Percentiles rank a stretch among this genome's conserved stretches.
Evolutionary conservation across 2,329 filamentous ascomycete genomes (phyloP).

Genomic region (Kalmusia sp.): DNA sequence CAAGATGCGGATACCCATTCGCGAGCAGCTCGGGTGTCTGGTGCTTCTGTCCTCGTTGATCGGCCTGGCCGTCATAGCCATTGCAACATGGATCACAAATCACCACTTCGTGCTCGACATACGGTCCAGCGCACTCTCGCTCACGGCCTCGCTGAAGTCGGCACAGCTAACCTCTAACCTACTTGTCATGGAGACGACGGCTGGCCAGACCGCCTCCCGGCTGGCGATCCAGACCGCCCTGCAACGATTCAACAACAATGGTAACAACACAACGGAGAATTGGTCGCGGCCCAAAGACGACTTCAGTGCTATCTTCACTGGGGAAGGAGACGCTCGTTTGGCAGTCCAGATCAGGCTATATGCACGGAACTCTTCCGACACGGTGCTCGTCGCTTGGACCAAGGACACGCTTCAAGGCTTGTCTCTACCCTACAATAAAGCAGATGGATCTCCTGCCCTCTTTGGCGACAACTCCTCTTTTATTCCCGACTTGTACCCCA

Average conservation of each 20-base stretch:
- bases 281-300: constrained; percentile 71
- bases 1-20: constrained; percentile 84
- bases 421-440: constrained; percentile 66
- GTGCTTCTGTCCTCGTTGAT: constrained; percentile 78
- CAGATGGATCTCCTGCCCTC: constrained; percentile 64
- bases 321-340: constrained; percentile 54
- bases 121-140: constrained; percentile 61
- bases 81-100: constrained; percentile 74
- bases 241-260: constrained; percentile 61
- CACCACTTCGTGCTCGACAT: constrained; percentile 67
- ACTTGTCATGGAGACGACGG: constrained; percentile 77
- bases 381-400: constrained; percentile 49
- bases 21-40: constrained; percentile 83
- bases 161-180: constrained; percentile 81
- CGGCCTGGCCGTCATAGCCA: constrained; percentile 77
- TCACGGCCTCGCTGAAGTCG: constrained; percentile 87
- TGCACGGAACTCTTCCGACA: constrained; percentile 69
- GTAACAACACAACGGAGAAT: constrained; percentile 60
- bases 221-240: constrained; percentile 62
- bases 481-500: constrained; percentile 76
- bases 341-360: constrained; percentile 78
- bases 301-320: constrained; percentile 73
- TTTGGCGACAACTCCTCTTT: constrained; percentile 69
- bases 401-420: constrained; percentile 57
- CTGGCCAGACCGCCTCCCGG: constrained; percentile 72